phyloP scores from a whole-genome alignment of 1,139 yeast genomes.

The Zygoascus meyerae region DNA sequence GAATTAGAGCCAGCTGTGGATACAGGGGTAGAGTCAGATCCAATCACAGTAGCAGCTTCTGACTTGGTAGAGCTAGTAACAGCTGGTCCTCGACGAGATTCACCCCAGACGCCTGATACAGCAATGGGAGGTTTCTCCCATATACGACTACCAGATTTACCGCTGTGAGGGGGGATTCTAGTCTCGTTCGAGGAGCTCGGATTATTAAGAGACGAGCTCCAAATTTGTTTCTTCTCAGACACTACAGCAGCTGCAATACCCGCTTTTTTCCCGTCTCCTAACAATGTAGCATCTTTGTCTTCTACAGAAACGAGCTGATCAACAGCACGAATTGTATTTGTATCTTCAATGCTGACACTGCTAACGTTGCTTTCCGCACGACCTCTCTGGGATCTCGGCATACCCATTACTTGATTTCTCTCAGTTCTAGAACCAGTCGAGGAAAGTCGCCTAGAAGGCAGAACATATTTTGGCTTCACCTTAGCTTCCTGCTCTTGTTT shows the following conservation, averaged over 20 bases:
- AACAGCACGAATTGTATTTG: slow-evolving; percentile 15
- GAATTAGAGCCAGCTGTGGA: too few species aligned
- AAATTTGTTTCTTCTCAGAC: background rate
- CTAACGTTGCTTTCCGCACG: slow-evolving; percentile 9
- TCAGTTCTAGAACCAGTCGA: background rate
- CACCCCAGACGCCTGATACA: background rate
- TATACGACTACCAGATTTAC: background rate
- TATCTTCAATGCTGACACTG: slow-evolving; percentile 14
- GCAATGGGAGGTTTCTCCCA: background rate
- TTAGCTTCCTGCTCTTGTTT: slow-evolving; percentile 11
- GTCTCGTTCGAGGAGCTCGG: too few species aligned
- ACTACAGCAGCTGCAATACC: slow-evolving; percentile 3
- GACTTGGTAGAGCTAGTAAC: background rate
- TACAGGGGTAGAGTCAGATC: too few species aligned
- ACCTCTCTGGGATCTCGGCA: background rate
- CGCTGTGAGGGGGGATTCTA: too few species aligned
- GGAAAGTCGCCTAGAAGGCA: slow-evolving; percentile 7
- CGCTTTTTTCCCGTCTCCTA: background rate
- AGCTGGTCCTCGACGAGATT: background rate
- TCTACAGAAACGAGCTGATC: slow-evolving; percentile 7
- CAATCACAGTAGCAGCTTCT: background rate
- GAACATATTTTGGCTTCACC: slow-evolving; percentile 11
- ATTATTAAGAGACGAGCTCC: too few species aligned
- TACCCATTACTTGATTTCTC: background rate
- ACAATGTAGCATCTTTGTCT: slow-evolving; percentile 3